Conservation (phyloP, 352 stramenopile genomes). For the Phytophthora citricola region DNA sequence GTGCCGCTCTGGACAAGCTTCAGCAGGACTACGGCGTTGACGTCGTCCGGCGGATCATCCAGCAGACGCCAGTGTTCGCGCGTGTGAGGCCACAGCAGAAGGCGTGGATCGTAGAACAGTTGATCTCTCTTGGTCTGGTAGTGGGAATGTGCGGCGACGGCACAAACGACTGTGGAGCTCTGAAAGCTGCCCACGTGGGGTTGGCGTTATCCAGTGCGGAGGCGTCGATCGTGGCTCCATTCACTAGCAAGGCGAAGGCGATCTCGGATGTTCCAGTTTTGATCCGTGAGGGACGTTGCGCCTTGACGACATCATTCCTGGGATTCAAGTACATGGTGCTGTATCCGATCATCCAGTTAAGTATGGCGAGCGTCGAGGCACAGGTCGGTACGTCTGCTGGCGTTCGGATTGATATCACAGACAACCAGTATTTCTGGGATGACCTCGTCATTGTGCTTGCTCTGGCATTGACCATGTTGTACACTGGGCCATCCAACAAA, state of each 20-base stretch:
- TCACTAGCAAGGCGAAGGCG: conserved; percentile 67
- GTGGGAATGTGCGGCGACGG: conserved; percentile 65
- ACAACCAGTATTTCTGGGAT: conserved; percentile 73
- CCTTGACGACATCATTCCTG: conserved; percentile 64
- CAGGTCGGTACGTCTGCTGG: conserved; percentile 36
- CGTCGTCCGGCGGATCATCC: conserved; percentile 44
- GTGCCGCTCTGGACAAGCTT: conserved; percentile 49
- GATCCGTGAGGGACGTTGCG: conserved; percentile 82
- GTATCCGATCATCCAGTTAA: conserved; percentile 68
- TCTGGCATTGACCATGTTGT: conserved; percentile 64
- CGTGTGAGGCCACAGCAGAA: conserved; percentile 63
- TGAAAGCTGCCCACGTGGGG: conserved; percentile 87
- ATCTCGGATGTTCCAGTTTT: conserved; percentile 80
- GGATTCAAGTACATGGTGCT: conserved; percentile 56
- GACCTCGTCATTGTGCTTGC: conserved; percentile 59
- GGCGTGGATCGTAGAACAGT: conserved; percentile 54
- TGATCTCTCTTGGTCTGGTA: conserved; percentile 51
- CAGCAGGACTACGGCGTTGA: conserved; percentile 31
- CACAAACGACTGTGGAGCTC: conserved; percentile 86
- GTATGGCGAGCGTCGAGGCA: conserved; percentile 44
- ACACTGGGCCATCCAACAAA: conserved; percentile 41
- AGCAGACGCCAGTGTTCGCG: conserved; percentile 44
- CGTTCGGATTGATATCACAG: conserved; percentile 48
- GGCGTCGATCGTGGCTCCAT: conserved; percentile 81
- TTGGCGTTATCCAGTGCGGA: conserved; percentile 86